Evolutionary conservation across 2,329 filamentous ascomycete species (phyloP).

Genomic region (Zalaria obscura): DNA sequence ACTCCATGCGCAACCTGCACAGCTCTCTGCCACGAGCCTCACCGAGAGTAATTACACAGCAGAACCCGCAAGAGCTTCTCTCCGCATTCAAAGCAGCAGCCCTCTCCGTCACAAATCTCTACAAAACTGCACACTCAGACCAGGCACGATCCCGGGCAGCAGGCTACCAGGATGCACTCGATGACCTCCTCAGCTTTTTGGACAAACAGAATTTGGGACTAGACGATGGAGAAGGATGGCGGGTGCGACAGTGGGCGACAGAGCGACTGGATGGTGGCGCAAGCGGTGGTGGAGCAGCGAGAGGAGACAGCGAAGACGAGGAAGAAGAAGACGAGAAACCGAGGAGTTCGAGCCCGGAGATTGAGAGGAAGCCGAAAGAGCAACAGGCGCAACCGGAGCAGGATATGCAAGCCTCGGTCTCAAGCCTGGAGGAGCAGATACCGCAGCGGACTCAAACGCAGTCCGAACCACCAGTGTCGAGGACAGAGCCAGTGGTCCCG

Average conservation of each 20-base stretch:
- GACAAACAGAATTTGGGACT: constrained; percentile 70
- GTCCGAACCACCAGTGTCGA: constrained; percentile 4
- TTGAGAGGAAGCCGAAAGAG: constrained; percentile 10
- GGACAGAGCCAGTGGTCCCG: constrained; percentile 25
- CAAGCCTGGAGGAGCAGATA: not conserved
- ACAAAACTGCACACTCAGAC: constrained; percentile 75
- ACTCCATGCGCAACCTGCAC: constrained; percentile 43
- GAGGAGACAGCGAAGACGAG: constrained; percentile 56
- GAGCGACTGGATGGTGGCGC: constrained; percentile 55
- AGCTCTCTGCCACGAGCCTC: constrained; percentile 44
- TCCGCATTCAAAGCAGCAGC: constrained; percentile 87
- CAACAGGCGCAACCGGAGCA: constrained; percentile 15
- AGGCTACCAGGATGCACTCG: constrained; percentile 87
- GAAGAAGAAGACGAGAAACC: constrained; percentile 41
- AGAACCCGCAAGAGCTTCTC: constrained; percentile 41
- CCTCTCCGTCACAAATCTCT: constrained; percentile 87
- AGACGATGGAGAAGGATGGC: constrained; percentile 62
- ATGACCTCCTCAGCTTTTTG: constrained; percentile 74
- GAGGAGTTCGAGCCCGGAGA: constrained; percentile 24
- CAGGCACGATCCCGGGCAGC: constrained; percentile 62
- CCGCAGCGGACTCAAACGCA: no score
- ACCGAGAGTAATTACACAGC: constrained; percentile 19
- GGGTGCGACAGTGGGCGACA: constrained; percentile 51
- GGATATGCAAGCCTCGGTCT: not conserved
- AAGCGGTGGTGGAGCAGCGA: constrained; percentile 12